A percentile compares a stretch with the other conserved stretches of the same genome.
These are phyloP conservation scores for Sporothrix sp. DNA, from an alignment of 2,329 filamentous ascomycete genomes.

Conservation along the genomic window DNA sequence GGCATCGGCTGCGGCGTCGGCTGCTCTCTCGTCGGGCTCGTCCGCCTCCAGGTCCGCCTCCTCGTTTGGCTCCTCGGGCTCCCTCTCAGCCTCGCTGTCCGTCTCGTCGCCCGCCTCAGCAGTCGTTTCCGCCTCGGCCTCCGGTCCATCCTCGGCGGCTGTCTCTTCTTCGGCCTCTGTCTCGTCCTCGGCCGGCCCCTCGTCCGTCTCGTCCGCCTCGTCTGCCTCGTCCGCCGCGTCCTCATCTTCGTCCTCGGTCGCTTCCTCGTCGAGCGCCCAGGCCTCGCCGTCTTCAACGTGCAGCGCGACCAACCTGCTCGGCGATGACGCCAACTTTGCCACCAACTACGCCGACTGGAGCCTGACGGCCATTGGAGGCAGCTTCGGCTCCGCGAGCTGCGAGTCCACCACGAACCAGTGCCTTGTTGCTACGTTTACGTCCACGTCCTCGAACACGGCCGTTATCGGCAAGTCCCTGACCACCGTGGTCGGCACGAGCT, in stretches of 20 bases:
- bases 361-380: not conserved
- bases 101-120: not conserved
- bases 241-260: not conserved
- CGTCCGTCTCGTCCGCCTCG: not conserved
- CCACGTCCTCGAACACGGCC: not conserved
- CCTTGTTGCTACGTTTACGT: not conserved
- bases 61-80: not conserved
- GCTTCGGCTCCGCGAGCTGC: not conserved
- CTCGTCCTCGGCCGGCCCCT: not conserved
- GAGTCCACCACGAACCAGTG: conserved; percentile 1
- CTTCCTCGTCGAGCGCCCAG: not conserved
- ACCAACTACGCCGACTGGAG: not conserved
- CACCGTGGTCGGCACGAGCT: not conserved
- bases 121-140: not conserved
- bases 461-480: not conserved
- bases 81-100: not conserved
- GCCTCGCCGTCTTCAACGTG: too few relatives aligned
- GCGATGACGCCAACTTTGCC: not conserved
- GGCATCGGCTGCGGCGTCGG: not conserved
- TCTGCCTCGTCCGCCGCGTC: not conserved
- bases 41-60: not conserved
- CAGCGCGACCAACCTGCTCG: not conserved
- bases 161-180: not conserved
- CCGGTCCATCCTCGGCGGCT: not conserved
- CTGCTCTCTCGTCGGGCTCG: not conserved